phyloP scores from a whole-genome alignment of 1,139 yeast species.

The Suhomyces wounanorum region DNA sequence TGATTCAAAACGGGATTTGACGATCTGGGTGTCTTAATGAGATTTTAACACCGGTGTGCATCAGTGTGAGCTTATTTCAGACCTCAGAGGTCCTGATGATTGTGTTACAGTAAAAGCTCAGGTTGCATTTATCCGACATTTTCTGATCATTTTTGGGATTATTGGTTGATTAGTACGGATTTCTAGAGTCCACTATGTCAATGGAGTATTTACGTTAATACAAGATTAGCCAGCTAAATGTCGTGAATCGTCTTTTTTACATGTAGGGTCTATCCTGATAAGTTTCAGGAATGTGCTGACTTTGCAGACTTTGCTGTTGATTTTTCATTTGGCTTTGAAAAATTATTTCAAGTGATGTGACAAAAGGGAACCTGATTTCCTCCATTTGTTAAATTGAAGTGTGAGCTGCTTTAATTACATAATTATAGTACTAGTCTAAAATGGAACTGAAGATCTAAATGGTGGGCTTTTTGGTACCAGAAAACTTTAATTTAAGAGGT shows the following conservation, averaged over 20 bases:
- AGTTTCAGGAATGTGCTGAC: background rate
- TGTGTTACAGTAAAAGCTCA: background rate
- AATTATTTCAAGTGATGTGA: background rate
- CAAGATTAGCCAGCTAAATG: background rate
- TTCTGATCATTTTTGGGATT: background rate
- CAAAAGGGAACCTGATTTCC: background rate
- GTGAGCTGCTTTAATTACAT: too few relatives aligned
- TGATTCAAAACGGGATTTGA: conserved; percentile 32
- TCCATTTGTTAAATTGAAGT: too few relatives aligned
- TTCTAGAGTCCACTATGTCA: background rate
- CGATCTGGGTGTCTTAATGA: conserved; percentile 38
- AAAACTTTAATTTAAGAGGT: too few relatives aligned
- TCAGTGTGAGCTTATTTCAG: background rate
- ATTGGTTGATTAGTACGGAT: background rate
- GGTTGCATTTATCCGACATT: background rate
- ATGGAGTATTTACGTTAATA: background rate
- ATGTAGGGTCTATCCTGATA: background rate
- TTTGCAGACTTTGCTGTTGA: background rate
- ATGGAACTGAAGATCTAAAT: too few relatives aligned
- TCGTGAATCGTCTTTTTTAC: background rate
- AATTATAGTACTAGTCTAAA: too few relatives aligned
- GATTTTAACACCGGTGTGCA: background rate
- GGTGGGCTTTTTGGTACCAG: too few relatives aligned
- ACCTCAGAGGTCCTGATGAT: background rate
- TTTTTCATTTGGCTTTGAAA: background rate